A percentile compares a stretch with the other conserved stretches of the same genome.
Conservation (phyloP, 73 alveolate genomes). For the Paramecium biaurelia region DNA sequence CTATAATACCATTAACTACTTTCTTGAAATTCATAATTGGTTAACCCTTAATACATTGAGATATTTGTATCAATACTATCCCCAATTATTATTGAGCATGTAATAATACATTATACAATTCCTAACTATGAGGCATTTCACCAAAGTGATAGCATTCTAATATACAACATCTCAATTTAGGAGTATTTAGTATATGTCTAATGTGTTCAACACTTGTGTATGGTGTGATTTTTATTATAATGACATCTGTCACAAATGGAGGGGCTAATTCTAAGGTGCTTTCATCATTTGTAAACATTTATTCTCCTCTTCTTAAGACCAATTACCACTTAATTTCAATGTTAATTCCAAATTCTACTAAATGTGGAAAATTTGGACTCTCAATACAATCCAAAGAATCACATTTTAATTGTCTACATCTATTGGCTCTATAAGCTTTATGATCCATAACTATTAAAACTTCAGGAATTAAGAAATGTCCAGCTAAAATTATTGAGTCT, state of each 20-base stretch:
- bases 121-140: slow-evolving; percentile 49
- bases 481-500: slow-evolving; percentile 63
- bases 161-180: slow-evolving; percentile 31
- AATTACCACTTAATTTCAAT: slow-evolving; percentile 50
- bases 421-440: slow-evolving; percentile 53
- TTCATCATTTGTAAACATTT: not conserved
- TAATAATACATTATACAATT: not conserved
- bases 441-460: slow-evolving; percentile 49
- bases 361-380: slow-evolving; percentile 59
- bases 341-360: slow-evolving; percentile 53
- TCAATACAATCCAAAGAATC: slow-evolving; percentile 55
- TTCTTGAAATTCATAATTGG: not conserved
- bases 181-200: slow-evolving; percentile 26
- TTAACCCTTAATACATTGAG: not conserved
- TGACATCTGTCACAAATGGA: slow-evolving; percentile 9
- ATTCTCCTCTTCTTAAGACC: slow-evolving; percentile 56
- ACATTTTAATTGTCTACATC: slow-evolving; percentile 48
- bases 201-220: slow-evolving; percentile 19
- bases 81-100: not conserved
- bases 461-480: slow-evolving; percentile 57
- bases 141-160: slow-evolving; percentile 56
- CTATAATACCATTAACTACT: not conserved
- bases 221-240: slow-evolving; percentile 50
- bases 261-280: not conserved
- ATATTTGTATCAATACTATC: not conserved